These are phyloP conservation scores for Aspergillus carlsbadensis DNA, from an alignment of 495 filamentous ascomycete species.

Conservation along the genomic window DNA sequence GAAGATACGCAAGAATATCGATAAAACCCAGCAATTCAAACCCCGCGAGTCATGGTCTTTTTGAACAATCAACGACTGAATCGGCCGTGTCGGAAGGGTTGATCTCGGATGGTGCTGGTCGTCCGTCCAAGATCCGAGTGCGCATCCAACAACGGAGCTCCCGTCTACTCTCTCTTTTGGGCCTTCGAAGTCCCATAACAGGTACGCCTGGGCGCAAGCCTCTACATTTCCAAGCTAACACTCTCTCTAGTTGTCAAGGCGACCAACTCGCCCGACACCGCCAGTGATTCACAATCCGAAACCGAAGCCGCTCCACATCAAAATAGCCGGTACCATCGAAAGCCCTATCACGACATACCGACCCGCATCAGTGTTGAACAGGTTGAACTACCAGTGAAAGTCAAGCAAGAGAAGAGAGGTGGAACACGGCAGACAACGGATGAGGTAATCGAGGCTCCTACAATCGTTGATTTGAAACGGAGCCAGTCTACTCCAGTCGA, in stretches of 20 bases:
- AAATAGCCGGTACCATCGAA: background rate
- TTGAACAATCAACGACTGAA: background rate
- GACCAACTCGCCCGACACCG: background rate
- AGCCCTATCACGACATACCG: background rate
- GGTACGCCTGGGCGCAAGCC: constrained; percentile 13
- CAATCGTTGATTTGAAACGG: constrained; percentile 3
- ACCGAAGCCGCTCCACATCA: background rate
- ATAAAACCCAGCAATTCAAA: background rate
- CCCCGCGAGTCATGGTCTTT: background rate
- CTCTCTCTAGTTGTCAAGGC: background rate
- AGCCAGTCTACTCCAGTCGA: constrained; percentile 25
- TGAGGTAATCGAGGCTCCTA: background rate
- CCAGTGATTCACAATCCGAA: constrained; percentile 1
- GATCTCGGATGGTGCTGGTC: constrained; percentile 18
- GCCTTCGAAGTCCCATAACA: constrained; percentile 24
- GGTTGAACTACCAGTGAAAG: background rate
- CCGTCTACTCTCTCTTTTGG: constrained; percentile 37
- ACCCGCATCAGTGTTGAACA: background rate
- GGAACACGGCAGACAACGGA: background rate
- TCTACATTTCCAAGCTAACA: background rate
- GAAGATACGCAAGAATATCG: background rate
- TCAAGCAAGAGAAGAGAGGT: background rate
- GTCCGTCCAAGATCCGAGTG: constrained; percentile 18
- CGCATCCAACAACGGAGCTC: constrained; percentile 36
- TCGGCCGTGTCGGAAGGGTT: constrained; percentile 30